These are phyloP conservation scores for Cytauxzoon felis DNA, from an alignment of 169 alveolate genomes.

Conservation along the genomic window DNA sequence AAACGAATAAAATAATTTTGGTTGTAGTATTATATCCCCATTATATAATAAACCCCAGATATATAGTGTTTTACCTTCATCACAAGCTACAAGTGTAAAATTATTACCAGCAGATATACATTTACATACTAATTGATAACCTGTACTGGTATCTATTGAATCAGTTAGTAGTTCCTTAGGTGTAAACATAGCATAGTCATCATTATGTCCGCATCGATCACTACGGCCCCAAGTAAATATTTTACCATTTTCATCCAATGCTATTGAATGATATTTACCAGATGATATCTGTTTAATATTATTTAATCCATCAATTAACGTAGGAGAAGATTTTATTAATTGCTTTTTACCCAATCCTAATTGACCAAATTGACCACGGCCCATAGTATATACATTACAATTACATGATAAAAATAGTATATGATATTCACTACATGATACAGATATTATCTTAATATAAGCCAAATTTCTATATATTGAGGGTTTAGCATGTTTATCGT, in stretches of 20 bases:
- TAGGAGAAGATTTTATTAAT: constrained; percentile 58
- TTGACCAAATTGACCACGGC: constrained; percentile 75
- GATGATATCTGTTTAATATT: constrained; percentile 61
- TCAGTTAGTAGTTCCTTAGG: constrained; percentile 36
- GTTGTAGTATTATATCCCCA: constrained; percentile 63
- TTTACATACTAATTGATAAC: constrained; percentile 4
- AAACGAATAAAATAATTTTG: constrained; percentile 65
- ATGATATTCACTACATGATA: constrained; percentile 65
- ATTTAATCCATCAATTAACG: constrained; percentile 46
- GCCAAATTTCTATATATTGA: constrained; percentile 66
- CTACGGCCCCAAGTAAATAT: constrained; percentile 73
- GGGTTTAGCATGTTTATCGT: constrained; percentile 19
- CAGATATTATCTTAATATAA: constrained; percentile 62
- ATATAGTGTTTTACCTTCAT: constrained; percentile 53
- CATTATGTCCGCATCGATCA: constrained; percentile 66
- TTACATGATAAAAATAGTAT: constrained; percentile 63
- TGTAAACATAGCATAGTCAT: constrained; percentile 16
- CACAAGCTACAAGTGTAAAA: constrained; percentile 68
- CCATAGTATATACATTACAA: constrained; percentile 64
- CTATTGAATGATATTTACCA: constrained; percentile 68
- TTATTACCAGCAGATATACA: constrained; percentile 45
- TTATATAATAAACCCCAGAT: constrained; percentile 73
- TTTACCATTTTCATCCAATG: constrained; percentile 30
- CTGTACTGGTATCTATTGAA: not conserved
- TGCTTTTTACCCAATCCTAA: constrained; percentile 66